phyloP scores from a whole-genome alignment of 2,329 filamentous ascomycete genomes.

The Microdochium nivale region DNA sequence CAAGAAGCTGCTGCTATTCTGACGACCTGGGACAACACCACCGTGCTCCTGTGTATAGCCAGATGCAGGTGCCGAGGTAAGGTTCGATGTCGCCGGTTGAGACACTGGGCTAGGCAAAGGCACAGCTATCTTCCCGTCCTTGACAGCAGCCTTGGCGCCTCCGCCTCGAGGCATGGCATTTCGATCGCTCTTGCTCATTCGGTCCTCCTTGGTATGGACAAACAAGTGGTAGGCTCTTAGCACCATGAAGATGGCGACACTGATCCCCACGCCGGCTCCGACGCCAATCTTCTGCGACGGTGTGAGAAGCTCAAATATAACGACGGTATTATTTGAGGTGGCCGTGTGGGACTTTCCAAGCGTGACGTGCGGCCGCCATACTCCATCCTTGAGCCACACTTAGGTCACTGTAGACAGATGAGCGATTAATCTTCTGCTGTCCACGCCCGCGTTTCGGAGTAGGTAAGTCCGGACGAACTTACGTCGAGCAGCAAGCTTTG shows the following conservation, averaged over 20 bases:
- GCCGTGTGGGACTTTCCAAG: not conserved
- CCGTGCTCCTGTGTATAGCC: not conserved
- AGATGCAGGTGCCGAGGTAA: not conserved
- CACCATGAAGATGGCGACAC: not conserved
- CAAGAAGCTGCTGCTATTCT: not conserved
- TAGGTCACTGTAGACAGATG: not conserved
- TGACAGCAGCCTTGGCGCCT: not conserved
- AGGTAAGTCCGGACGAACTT: no score
- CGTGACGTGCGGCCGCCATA: not conserved
- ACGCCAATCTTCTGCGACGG: not conserved
- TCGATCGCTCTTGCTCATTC: not conserved
- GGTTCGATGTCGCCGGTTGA: not conserved
- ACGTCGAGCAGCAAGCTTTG: not conserved
- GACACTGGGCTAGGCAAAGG: not conserved
- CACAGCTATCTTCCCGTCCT: not conserved
- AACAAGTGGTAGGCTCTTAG: not conserved
- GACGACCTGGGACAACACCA: not conserved
- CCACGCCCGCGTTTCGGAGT: not conserved
- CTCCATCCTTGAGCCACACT: not conserved
- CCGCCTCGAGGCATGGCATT: not conserved
- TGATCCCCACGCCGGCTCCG: not conserved
- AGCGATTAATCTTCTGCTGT: not conserved
- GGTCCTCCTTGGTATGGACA: not conserved
- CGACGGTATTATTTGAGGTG: not conserved
- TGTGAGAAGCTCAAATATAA: not conserved